These are phyloP conservation scores for Melastoma malabathricum DNA, from an alignment of 345 rosid species.

Conservation along the genomic window DNA sequence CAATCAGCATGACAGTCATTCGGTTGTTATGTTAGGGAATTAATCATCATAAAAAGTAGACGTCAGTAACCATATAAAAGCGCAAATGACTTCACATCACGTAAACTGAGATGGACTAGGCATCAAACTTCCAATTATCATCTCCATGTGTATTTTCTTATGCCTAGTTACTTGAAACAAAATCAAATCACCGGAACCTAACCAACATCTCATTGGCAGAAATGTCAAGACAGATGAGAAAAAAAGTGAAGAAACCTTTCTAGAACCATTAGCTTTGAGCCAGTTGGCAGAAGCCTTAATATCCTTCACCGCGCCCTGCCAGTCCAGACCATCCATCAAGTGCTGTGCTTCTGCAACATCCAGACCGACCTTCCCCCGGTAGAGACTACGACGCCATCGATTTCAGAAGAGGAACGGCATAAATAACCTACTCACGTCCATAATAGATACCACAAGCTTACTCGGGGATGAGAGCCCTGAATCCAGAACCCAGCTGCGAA, in stretches of 20 bases:
- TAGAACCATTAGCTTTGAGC: conserved; percentile 91
- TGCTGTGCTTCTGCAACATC: conserved; percentile 92
- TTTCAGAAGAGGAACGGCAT: background rate
- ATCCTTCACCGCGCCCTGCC: conserved; percentile 91
- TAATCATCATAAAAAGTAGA: too few species aligned
- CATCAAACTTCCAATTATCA: too few species aligned
- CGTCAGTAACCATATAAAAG: too few species aligned
- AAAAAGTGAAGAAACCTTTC: conserved; percentile 33
- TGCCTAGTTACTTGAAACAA: too few species aligned
- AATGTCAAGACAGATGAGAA: background rate
- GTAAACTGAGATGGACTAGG: too few species aligned
- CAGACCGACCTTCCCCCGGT: conserved; percentile 86
- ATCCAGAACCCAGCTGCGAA: conserved; percentile 68
- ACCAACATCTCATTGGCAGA: background rate
- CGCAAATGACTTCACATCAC: too few species aligned
- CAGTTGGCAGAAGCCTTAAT: conserved; percentile 67
- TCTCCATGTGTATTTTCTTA: too few species aligned
- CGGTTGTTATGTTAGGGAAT: too few species aligned
- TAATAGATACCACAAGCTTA: conserved; percentile 10
- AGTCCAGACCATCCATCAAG: conserved; percentile 83
- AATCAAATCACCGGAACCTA: too few species aligned
- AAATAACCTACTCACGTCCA: background rate
- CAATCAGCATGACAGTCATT: too few species aligned
- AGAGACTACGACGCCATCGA: conserved; percentile 34
- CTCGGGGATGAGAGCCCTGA: conserved; percentile 88